These are phyloP conservation scores for Cryptococcus maquisensis DNA, from an alignment of 1,284 basidiomycete species.

Conservation along the genomic window DNA sequence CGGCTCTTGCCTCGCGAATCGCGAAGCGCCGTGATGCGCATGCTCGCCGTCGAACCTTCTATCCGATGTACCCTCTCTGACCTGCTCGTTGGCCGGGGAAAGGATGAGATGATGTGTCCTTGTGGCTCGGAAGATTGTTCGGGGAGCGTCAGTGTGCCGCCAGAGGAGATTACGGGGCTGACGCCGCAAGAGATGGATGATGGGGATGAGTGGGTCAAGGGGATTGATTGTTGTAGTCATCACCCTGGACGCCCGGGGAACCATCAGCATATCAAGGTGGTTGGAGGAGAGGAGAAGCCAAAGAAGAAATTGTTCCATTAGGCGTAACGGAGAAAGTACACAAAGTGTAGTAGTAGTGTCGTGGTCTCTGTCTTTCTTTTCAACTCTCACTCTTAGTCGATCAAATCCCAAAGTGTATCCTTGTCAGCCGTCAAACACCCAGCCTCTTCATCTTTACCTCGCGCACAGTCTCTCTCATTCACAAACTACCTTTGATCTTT, in stretches of 20 bases:
- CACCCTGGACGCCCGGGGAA: conserved; percentile 35
- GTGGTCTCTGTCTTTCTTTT: no score
- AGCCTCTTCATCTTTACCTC: no score
- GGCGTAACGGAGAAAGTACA: not conserved
- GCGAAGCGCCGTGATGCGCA: conserved; percentile 79
- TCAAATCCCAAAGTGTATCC: no score
- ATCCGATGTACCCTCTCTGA: conserved; percentile 92
- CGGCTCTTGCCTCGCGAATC: conserved; percentile 91
- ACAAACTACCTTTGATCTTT: no score
- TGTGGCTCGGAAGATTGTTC: conserved; percentile 55
- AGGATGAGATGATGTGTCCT: conserved; percentile 72
- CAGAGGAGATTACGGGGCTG: conserved; percentile 42
- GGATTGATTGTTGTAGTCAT: conserved; percentile 65
- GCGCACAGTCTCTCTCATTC: no score
- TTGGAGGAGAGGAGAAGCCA: conserved; percentile 46
- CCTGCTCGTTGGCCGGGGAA: conserved; percentile 73
- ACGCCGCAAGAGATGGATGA: conserved; percentile 41
- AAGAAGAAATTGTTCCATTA: conserved; percentile 51
- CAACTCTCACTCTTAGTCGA: no score
- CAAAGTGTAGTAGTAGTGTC: no score
- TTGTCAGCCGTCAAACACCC: no score
- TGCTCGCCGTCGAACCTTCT: conserved; percentile 86
- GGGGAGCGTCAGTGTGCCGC: conserved; percentile 48
- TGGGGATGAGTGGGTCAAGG: conserved; percentile 61
- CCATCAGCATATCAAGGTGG: conserved; percentile 50